These are phyloP conservation scores for Tuber indicum DNA, from an alignment of 495 filamentous ascomycete genomes.

Conservation along the genomic window DNA sequence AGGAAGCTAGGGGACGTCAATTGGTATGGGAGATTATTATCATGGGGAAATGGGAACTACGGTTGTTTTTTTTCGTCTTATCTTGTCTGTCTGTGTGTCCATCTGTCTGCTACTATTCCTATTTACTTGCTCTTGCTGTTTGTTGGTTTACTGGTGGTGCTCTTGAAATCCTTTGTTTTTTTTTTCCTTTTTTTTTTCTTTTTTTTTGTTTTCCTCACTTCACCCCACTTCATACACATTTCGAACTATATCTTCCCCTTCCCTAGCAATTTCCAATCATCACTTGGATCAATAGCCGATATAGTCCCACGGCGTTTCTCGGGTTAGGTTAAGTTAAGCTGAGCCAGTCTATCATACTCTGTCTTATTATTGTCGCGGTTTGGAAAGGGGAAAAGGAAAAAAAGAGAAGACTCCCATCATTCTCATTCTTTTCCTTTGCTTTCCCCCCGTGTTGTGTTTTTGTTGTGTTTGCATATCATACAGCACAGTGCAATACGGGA, in stretches of 20 bases:
- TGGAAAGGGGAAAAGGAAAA: neutral
- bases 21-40: neutral
- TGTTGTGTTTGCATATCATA: neutral
- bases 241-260: neutral
- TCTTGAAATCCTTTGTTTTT: slow-evolving; percentile 1
- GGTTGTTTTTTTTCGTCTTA: neutral
- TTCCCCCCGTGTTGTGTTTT: neutral
- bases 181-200: slow-evolving; percentile 5
- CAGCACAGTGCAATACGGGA: neutral
- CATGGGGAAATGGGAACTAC: slow-evolving; percentile 7
- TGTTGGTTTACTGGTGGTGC: slow-evolving; percentile 5
- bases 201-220: neutral
- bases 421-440: neutral
- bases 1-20: neutral
- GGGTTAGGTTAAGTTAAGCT: neutral
- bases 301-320: neutral
- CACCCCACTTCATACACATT: neutral
- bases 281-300: neutral
- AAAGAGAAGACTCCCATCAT: neutral
- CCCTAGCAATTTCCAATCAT: neutral
- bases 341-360: neutral
- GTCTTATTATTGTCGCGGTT: neutral
- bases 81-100: neutral
- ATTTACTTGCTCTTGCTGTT: neutral
- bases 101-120: neutral